Evolutionary conservation across 805 yeast genomes (phyloP).

Genomic region (Tetrapisispora arboricola): DNA sequence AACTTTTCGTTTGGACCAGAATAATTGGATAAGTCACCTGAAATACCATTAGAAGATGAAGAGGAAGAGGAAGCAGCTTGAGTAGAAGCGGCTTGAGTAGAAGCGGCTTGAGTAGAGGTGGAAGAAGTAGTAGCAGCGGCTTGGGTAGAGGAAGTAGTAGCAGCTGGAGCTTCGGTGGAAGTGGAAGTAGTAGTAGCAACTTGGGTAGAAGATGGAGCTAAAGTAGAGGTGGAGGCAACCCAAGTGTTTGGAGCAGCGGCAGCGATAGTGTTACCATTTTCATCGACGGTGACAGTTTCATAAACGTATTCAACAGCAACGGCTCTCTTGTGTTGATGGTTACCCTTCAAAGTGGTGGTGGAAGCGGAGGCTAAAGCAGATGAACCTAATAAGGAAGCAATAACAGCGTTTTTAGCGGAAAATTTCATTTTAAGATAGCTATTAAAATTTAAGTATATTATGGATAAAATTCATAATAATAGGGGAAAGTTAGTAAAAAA

Average conservation of each 20-base stretch:
- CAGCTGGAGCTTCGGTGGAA: conserved; percentile 2
- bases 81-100: conserved; percentile 7
- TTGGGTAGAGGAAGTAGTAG: conserved; percentile 5
- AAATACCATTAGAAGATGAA: conserved; percentile 28
- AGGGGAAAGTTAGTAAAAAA: neutral
- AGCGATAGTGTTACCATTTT: conserved; percentile 36
- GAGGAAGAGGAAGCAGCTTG: conserved; percentile 25
- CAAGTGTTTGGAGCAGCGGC: conserved; percentile 15
- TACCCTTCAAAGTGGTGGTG: conserved; percentile 17
- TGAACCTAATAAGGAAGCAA: conserved; percentile 23
- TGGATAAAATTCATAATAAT: neutral
- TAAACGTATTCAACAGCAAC: conserved; percentile 43
- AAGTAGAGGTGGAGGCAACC: conserved; percentile 14
- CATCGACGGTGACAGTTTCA: conserved; percentile 45
- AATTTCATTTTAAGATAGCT: conserved; percentile 24
- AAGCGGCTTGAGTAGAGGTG: conserved; percentile 1
- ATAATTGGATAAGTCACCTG: conserved; percentile 55
- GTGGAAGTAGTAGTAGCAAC: conserved; percentile 4
- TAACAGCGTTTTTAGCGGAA: conserved; percentile 23
- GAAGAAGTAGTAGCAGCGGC: conserved; percentile 1
- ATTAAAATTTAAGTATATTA: neutral
- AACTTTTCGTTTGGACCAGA: conserved; percentile 50
- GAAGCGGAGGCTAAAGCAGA: conserved; percentile 21
- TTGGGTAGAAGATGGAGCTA: conserved; percentile 10
- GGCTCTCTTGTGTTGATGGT: conserved; percentile 44